These are phyloP conservation scores for Parathielavia hyrcaniae DNA, from an alignment of 495 filamentous ascomycete genomes.

Conservation along the genomic window DNA sequence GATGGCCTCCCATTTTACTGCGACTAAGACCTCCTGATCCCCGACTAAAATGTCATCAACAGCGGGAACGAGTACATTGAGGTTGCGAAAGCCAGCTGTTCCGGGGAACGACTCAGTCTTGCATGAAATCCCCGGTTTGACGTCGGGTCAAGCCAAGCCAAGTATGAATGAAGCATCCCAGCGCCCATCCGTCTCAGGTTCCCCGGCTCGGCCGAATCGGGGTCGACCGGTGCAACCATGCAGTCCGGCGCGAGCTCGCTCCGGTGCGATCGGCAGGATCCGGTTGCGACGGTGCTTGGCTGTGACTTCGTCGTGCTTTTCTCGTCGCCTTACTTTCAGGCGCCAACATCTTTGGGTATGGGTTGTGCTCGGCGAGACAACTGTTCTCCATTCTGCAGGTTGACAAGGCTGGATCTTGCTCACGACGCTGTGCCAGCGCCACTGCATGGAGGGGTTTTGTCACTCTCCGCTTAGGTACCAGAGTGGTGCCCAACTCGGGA, in stretches of 20 bases:
- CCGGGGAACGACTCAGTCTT: not conserved
- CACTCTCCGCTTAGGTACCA: too few species aligned
- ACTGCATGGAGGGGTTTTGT: too few species aligned
- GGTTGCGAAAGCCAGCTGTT: not conserved
- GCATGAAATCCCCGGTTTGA: not conserved
- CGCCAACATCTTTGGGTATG: not conserved
- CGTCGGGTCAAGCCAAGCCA: not conserved
- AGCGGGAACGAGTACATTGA: not conserved
- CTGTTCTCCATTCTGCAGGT: too few species aligned
- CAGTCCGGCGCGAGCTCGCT: conserved; percentile 6
- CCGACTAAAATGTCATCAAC: not conserved
- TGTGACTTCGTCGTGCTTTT: not conserved
- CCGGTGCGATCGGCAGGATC: conserved; percentile 15
- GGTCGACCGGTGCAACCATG: conserved; percentile 1
- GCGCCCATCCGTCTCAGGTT: not conserved
- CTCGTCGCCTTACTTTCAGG: not conserved
- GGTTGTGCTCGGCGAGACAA: not conserved
- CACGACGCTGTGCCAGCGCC: too few species aligned
- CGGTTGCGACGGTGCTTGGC: not conserved
- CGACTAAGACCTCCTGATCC: too few species aligned
- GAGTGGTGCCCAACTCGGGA: too few species aligned
- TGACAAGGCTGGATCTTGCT: too few species aligned
- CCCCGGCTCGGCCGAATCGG: not conserved
- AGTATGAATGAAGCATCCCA: not conserved
- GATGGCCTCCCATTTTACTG: too few species aligned